Evolutionary conservation across 2,329 filamentous ascomycete species (phyloP), one percentile per base, ranked within the genome.

Genomic region (Nemania bipapillata): DNA sequence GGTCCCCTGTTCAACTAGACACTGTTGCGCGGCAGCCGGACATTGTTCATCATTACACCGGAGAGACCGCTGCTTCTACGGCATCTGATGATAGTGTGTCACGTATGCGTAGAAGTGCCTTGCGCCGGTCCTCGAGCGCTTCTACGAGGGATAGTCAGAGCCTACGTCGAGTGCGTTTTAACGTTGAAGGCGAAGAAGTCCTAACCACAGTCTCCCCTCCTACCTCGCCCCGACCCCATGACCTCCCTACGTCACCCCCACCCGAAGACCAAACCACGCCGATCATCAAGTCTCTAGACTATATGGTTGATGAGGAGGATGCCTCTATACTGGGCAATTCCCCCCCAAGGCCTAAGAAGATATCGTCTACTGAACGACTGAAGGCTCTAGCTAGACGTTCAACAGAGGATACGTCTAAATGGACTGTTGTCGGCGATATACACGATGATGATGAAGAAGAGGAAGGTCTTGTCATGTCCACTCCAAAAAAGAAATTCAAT

Each of bases 121-220:
- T 90, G 65, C 85, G 88, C 65, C 83, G 87, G 56, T 84, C 86
- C 0, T 87, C 85, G 6, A 87, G 83, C 73, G 82, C 80, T 35
- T 83, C 85, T 28, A 84, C 82, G 57, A 83, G 84, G 49, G 68
- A 68, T 61, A 80, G 79, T 5, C 81, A 82, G 50, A 89, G 87
- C 73, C 87, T 86, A n/a, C 84, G 88, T 32, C 83, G 87, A 67
- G 89, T 90, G 65, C 87, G 89, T 55, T 90, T 90, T 70, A 85
- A 89, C 42, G 85, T 90, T 53, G 84, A 84, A 75, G 88, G 87
- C 61, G 81, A 84, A 70, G 87, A 90, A 74, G 86, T 91, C 40
- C 79, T 89, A 65, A 87, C 88, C 22, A 89, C 87, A 53, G 80
- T 84, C 28, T 89, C 87, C 24, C 88, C 87, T 54, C 82, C 83